These are phyloP conservation scores for Rickenella mellea DNA, from an alignment of 768 basidiomycete genomes.

Conservation along the genomic window DNA sequence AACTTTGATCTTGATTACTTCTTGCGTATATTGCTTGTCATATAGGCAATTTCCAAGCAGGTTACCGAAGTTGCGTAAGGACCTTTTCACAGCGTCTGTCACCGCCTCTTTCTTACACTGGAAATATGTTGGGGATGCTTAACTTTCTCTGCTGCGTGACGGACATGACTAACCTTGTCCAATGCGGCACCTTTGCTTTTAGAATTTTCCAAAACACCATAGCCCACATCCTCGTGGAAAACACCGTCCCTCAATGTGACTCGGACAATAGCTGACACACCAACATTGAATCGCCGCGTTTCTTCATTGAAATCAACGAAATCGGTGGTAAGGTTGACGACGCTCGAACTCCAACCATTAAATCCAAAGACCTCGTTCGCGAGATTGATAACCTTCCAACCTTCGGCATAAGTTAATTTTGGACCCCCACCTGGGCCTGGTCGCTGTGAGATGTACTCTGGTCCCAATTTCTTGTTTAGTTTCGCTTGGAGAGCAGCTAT, in stretches of 20 bases:
- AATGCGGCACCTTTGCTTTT: constrained; percentile 79
- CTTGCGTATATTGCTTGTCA: constrained; percentile 81
- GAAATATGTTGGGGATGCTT: not conserved
- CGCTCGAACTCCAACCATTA: constrained; percentile 86
- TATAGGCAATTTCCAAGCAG: constrained; percentile 96
- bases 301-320: constrained; percentile 72
- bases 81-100: constrained; percentile 88
- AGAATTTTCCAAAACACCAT: constrained; percentile 77
- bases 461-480: constrained; percentile 82
- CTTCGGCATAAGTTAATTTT: constrained; percentile 91
- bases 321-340: constrained; percentile 68
- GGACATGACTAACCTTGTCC: constrained; percentile 80
- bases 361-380: constrained; percentile 99
- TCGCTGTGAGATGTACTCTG: constrained; percentile 85
- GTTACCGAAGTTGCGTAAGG: constrained; percentile 88
- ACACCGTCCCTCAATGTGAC: constrained; percentile 84
- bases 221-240: constrained; percentile 91
- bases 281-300: constrained; percentile 53
- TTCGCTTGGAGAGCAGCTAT: constrained; percentile 72
- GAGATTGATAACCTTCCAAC: constrained; percentile 96
- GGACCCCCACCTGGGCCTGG: constrained; percentile 81
- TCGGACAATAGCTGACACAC: constrained; percentile 77
- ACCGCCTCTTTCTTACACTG: constrained; percentile 99
- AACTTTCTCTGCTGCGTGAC: not conserved
- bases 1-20: constrained; percentile 82